Conservation (phyloP, 1,284 basidiomycete species). For the Schizophyllum commune region DNA sequence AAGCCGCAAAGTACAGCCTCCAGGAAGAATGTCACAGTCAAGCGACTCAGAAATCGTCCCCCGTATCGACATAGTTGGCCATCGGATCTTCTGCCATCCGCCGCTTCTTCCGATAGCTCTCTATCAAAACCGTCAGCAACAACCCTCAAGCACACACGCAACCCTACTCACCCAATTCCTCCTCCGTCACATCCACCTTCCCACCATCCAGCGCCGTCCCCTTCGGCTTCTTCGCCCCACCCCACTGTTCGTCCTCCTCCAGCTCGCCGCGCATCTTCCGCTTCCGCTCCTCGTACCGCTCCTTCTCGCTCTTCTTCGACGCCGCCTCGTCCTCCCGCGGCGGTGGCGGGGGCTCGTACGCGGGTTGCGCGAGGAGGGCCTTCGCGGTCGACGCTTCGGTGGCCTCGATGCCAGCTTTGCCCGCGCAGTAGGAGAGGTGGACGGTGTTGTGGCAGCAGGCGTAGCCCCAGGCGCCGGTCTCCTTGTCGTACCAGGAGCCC, state of each 20-base stretch:
- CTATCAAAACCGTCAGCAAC: constrained; percentile 31
- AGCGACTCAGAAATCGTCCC: not conserved
- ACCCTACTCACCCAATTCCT: constrained; percentile 71
- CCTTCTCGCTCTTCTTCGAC: constrained; percentile 73
- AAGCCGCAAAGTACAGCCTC: not conserved
- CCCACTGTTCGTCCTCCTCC: constrained; percentile 40
- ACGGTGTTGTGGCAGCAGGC: constrained; percentile 88
- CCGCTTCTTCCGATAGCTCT: constrained; percentile 77
- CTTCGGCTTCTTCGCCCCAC: constrained; percentile 49
- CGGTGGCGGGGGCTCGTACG: constrained; percentile 17
- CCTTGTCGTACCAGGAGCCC: constrained; percentile 90
- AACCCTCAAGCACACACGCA: not conserved
- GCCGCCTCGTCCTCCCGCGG: constrained; percentile 33
- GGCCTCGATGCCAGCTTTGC: constrained; percentile 81
- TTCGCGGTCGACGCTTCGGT: constrained; percentile 62
- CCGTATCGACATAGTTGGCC: constrained; percentile 73
- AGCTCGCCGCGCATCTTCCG: constrained; percentile 54
- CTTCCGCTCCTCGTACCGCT: constrained; percentile 69
- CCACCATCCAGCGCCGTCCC: constrained; percentile 26
- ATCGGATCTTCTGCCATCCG: constrained; percentile 78
- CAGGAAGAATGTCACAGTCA: no score
- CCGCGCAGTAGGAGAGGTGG: constrained; percentile 91
- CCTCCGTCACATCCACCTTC: constrained; percentile 80
- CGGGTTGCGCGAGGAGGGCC: constrained; percentile 46
- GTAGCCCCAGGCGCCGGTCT: constrained; percentile 82